Percentiles rank a stretch among this genome's conserved stretches.
phyloP scores from a whole-genome alignment of 1,284 basidiomycete species.

The Cronartium quercuum region DNA sequence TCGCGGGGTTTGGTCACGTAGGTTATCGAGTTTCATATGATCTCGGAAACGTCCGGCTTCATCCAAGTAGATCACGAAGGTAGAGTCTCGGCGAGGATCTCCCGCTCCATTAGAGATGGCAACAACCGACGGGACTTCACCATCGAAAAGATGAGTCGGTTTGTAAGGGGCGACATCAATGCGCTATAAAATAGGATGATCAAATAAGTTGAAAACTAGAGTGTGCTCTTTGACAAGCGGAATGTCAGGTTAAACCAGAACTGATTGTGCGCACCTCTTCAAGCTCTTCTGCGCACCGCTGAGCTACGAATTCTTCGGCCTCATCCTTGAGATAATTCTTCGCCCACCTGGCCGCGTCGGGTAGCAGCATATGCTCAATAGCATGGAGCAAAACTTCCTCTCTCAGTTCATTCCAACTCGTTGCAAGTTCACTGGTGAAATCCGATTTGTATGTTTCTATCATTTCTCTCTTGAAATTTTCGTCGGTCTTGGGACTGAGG shows the following conservation, averaged over 20 bases:
- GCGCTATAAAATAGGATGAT: slow-evolving; percentile 44
- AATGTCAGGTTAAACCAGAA: background rate
- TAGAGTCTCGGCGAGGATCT: slow-evolving; percentile 81
- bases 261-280: slow-evolving; percentile 59
- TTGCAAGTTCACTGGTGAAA: slow-evolving; percentile 73
- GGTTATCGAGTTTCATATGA: slow-evolving; percentile 73
- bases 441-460: slow-evolving; percentile 76
- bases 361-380: slow-evolving; percentile 71
- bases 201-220: slow-evolving; percentile 32
- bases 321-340: slow-evolving; percentile 84
- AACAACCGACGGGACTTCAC: slow-evolving; percentile 74
- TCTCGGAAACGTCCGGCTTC: slow-evolving; percentile 81
- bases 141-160: slow-evolving; percentile 59
- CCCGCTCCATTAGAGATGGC: slow-evolving; percentile 93
- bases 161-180: slow-evolving; percentile 62
- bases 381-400: slow-evolving; percentile 70
- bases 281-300: slow-evolving; percentile 62
- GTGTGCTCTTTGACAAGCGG: slow-evolving; percentile 51
- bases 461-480: slow-evolving; percentile 66
- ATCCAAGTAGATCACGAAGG: slow-evolving; percentile 78
- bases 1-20: slow-evolving; percentile 43
- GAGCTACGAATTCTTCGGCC: slow-evolving; percentile 74
- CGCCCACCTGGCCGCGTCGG: slow-evolving; percentile 75
- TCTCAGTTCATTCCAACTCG: slow-evolving; percentile 88
- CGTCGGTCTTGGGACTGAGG: slow-evolving; percentile 61